These are phyloP conservation scores for Neofusicoccum sp. DNA, from an alignment of 2,329 filamentous ascomycete genomes.

Conservation along the genomic window DNA sequence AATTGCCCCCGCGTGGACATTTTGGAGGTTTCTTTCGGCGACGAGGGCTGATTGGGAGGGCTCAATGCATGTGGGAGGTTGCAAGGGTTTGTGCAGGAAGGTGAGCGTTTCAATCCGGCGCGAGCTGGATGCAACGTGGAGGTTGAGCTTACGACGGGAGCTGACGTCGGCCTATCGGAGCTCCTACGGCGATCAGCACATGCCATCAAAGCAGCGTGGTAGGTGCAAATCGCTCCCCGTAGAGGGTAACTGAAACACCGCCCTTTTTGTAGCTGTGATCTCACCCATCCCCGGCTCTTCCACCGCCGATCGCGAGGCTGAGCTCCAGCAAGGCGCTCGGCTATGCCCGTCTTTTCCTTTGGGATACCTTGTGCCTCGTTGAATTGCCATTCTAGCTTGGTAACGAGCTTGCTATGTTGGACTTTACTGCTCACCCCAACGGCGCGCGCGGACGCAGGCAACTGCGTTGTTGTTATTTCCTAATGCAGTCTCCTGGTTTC, in stretches of 20 bases:
- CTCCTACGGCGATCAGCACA: background rate
- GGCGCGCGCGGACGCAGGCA: no score
- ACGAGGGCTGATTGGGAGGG: background rate
- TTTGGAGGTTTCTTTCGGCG: conserved; percentile 14
- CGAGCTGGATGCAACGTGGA: conserved; percentile 9
- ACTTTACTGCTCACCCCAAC: no score
- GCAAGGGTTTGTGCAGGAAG: background rate
- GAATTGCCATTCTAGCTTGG: no score
- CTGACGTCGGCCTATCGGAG: conserved; percentile 4
- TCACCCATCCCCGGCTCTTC: background rate
- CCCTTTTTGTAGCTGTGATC: background rate
- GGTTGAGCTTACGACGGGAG: conserved; percentile 7
- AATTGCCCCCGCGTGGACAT: conserved; percentile 48
- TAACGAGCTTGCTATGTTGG: no score
- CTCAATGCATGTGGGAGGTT: background rate
- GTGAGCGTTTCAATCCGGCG: background rate
- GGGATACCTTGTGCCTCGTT: no score
- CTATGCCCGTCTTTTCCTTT: no score
- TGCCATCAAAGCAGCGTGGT: background rate
- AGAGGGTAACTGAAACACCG: background rate
- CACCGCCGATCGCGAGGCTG: background rate
- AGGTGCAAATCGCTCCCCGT: background rate
- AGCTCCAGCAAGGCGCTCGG: no score
- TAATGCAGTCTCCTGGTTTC: no score
- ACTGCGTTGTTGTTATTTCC: no score